These are phyloP conservation scores for Zea luxurians DNA, from an alignment of 176 grass and related monocot species.

Conservation along the genomic window DNA sequence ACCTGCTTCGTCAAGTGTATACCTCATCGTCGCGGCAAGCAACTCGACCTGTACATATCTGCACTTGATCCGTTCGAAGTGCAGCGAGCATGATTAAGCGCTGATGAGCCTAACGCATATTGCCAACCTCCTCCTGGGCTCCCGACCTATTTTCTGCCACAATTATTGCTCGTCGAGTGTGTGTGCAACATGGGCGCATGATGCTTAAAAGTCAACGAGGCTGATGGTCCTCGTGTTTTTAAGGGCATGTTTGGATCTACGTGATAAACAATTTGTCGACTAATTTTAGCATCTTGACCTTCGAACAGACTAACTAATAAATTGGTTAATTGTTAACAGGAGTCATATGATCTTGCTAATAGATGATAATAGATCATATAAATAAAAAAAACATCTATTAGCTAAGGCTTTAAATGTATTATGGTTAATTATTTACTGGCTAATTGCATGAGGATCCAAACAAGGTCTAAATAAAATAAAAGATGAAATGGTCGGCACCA, in stretches of 20 bases:
- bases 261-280: too few species aligned
- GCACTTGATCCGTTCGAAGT: background rate
- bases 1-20: background rate
- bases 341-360: too few species aligned
- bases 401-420: too few species aligned
- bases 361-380: too few species aligned
- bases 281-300: too few species aligned
- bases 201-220: background rate
- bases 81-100: constrained; percentile 4
- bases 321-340: too few species aligned
- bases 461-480: too few species aligned
- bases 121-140: background rate
- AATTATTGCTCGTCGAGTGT: background rate
- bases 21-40: background rate
- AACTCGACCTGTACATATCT: background rate
- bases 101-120: background rate
- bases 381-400: too few species aligned
- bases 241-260: too few species aligned
- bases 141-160: background rate
- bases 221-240: background rate
- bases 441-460: too few species aligned
- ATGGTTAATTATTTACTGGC: too few species aligned
- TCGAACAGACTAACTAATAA: too few species aligned
- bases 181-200: background rate
- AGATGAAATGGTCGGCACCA: background rate